Percentiles rank a stretch among this genome's conserved stretches.
These are phyloP conservation scores for Ambrosia artemisiifolia DNA, from an alignment of 129 eudicot species.

Conservation along the genomic window DNA sequence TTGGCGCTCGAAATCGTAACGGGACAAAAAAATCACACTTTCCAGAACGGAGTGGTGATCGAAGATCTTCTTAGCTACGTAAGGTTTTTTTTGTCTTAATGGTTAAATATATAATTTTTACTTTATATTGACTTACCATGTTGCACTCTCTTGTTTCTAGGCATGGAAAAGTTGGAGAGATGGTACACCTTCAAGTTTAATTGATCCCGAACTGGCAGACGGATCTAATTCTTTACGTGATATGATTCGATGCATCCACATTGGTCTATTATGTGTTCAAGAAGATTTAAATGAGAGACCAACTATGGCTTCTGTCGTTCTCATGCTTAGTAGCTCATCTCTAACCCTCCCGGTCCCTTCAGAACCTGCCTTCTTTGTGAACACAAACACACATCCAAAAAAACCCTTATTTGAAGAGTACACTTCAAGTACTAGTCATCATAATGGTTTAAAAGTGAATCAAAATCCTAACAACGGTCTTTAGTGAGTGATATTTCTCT, in stretches of 20 bases:
- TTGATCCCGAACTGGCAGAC: constrained; percentile 18
- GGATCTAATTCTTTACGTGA: constrained; percentile 15
- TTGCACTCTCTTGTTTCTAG: constrained; percentile 12
- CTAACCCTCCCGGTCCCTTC: constrained; percentile 37
- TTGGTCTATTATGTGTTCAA: constrained; percentile 35
- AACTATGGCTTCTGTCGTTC: constrained; percentile 31
- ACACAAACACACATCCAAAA: background rate
- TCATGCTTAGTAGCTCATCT: constrained; percentile 33
- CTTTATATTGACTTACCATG: background rate
- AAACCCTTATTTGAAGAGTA: background rate
- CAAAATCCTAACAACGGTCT: background rate
- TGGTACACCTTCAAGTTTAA: constrained; percentile 13
- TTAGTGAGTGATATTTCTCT: constrained; percentile 1
- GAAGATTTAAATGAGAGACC: constrained; percentile 23
- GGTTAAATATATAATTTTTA: no score
- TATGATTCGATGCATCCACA: constrained; percentile 28
- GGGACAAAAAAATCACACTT: constrained; percentile 30
- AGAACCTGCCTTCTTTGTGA: constrained; percentile 38
- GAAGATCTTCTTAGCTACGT: constrained; percentile 23
- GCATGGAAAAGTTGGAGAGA: constrained; percentile 38
- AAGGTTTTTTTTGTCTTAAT: background rate
- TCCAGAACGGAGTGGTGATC: constrained; percentile 3
- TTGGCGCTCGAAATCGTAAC: constrained; percentile 35
- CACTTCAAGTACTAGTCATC: constrained; percentile 5
- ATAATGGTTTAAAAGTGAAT: background rate